These are phyloP conservation scores for Gremmenia infestans DNA, from an alignment of 2,329 filamentous ascomycete genomes.

Conservation along the genomic window DNA sequence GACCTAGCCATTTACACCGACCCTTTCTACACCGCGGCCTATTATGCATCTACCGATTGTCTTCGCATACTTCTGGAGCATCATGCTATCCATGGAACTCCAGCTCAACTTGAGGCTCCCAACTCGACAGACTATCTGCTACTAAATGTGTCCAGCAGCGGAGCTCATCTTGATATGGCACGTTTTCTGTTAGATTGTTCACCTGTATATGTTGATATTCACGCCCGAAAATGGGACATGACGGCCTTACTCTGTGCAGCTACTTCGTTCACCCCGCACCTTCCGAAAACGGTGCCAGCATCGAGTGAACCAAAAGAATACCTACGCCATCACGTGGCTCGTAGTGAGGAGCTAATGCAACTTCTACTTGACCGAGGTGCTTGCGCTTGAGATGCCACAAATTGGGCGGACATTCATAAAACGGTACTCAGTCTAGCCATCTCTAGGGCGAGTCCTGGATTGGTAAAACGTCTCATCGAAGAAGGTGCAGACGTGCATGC, in stretches of 20 bases:
- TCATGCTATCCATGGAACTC: slow-evolving; percentile 7
- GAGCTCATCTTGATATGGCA: slow-evolving; percentile 10
- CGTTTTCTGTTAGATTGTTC: slow-evolving; percentile 16
- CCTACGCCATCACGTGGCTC: slow-evolving; percentile 1
- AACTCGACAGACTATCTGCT: slow-evolving; percentile 7
- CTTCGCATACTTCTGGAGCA: slow-evolving; percentile 16
- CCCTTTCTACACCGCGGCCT: slow-evolving; percentile 15
- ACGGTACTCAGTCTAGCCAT: slow-evolving; percentile 9
- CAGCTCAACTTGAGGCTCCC: slow-evolving; percentile 1
- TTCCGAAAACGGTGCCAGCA: background rate
- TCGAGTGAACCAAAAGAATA: background rate
- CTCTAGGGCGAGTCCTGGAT: slow-evolving; percentile 10
- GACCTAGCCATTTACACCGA: background rate
- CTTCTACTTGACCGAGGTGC: slow-evolving; percentile 8
- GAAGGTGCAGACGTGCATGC: slow-evolving; percentile 17
- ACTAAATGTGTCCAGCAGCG: slow-evolving; percentile 13
- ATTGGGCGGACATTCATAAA: background rate
- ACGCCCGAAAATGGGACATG: too few species aligned
- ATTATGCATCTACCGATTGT: slow-evolving; percentile 13
- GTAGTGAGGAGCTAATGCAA: slow-evolving; percentile 4
- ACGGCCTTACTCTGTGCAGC: too few species aligned
- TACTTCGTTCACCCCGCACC: slow-evolving; percentile 1
- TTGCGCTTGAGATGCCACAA: slow-evolving; percentile 6
- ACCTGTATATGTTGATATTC: too few species aligned
- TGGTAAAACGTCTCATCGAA: slow-evolving; percentile 16